These are phyloP conservation scores for Fusarium chlamydosporum DNA, from an alignment of 2,329 filamentous ascomycete genomes.

Conservation along the genomic window DNA sequence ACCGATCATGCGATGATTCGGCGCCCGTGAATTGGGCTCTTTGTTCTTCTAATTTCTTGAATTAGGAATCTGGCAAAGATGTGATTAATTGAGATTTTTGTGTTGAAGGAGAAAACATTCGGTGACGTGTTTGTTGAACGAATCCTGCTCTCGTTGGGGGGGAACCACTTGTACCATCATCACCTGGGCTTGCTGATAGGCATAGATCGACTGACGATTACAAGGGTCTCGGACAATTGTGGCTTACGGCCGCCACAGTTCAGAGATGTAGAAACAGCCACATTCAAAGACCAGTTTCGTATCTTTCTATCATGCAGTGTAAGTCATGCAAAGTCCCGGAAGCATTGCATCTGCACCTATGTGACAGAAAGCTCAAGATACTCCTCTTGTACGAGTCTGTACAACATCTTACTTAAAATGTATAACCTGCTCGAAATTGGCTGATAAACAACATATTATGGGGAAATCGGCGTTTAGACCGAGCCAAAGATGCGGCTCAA, in stretches of 20 bases:
- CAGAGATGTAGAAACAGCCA: not conserved
- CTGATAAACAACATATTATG: not conserved
- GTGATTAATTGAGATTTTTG: not conserved
- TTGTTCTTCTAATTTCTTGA: not conserved
- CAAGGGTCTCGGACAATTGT: conserved; percentile 31
- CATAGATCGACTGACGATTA: conserved; percentile 4
- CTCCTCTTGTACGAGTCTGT: not conserved
- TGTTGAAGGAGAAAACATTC: not conserved
- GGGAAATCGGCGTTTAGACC: not conserved
- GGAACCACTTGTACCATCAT: conserved; percentile 14
- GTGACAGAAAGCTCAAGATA: not conserved
- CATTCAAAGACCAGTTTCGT: not conserved
- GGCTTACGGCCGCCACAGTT: conserved; percentile 25
- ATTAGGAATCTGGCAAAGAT: not conserved
- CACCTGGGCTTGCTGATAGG: not conserved
- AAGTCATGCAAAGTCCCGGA: conserved; percentile 1
- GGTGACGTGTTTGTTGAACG: conserved; percentile 42
- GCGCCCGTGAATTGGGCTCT: conserved; percentile 9
- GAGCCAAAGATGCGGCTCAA: not conserved
- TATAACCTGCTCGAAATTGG: not conserved
- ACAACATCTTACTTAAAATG: no score
- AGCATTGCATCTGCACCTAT: not conserved
- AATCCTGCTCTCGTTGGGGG: conserved; percentile 39
- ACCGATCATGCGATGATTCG: conserved; percentile 54
- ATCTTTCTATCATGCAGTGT: not conserved